Conservation (phyloP, 23 red algal genomes). For the Gracilariopsis chorda region DNA sequence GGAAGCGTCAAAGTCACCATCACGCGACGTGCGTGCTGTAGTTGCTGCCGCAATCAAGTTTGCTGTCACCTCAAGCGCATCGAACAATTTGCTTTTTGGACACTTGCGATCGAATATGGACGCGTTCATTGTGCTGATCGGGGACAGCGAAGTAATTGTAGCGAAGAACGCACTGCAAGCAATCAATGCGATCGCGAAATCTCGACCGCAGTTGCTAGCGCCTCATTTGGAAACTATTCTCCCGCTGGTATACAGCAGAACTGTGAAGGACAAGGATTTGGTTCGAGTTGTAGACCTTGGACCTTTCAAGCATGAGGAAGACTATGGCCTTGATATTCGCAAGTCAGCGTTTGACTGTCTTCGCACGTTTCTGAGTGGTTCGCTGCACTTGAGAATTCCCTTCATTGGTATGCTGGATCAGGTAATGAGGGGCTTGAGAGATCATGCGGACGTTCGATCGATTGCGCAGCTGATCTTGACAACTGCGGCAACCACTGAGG, state of each 20-base stretch:
- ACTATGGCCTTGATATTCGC: constrained; percentile 76
- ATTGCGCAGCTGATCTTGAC: constrained; percentile 62
- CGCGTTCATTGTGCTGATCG: constrained; percentile 41
- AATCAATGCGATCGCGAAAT: constrained; percentile 57
- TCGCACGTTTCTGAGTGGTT: constrained; percentile 32
- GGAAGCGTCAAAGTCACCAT: neutral
- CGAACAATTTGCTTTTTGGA: neutral
- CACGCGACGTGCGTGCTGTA: constrained; percentile 25
- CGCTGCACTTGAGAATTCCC: constrained; percentile 36
- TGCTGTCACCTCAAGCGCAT: constrained; percentile 41
- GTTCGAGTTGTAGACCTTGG: constrained; percentile 84
- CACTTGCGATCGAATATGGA: constrained; percentile 15
- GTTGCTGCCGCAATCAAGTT: constrained; percentile 64
- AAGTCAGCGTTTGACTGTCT: constrained; percentile 83
- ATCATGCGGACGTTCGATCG: constrained; percentile 78
- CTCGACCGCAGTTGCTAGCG: constrained; percentile 54
- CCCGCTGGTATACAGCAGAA: constrained; percentile 32
- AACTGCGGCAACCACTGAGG: constrained; percentile 16
- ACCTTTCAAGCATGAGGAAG: constrained; percentile 82
- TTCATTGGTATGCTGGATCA: constrained; percentile 48
- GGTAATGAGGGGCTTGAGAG: constrained; percentile 52
- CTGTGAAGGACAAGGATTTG: constrained; percentile 59
- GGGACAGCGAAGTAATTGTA: constrained; percentile 57
- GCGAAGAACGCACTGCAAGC: constrained; percentile 63
- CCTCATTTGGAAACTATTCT: constrained; percentile 47